phyloP scores from a whole-genome alignment of 2,329 filamentous ascomycete genomes.

The Phyllachora maydis region DNA sequence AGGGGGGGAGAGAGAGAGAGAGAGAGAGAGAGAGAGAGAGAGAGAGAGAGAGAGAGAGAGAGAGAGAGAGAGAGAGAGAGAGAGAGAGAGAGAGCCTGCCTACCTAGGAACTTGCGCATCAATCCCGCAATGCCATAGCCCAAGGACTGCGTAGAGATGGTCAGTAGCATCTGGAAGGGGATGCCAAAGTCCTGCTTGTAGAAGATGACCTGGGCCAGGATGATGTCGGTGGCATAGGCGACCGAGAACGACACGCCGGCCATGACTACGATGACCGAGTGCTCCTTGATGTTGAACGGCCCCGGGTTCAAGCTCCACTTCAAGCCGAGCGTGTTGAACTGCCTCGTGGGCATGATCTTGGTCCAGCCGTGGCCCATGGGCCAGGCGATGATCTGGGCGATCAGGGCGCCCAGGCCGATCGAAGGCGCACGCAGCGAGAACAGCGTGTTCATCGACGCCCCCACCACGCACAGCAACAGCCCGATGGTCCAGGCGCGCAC shows the following conservation, averaged over 20 bases:
- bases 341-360: constrained; percentile 24
- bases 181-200: constrained; percentile 52
- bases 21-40: too few relatives aligned
- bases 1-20: too few relatives aligned
- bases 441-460: constrained; percentile 40
- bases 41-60: too few relatives aligned
- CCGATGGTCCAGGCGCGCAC: constrained; percentile 45
- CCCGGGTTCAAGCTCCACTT: constrained; percentile 42
- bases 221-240: constrained; percentile 55
- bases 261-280: constrained; percentile 48
- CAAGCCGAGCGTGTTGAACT: constrained; percentile 29
- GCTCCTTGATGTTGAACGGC: constrained; percentile 52
- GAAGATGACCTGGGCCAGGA: constrained; percentile 50
- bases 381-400: constrained; percentile 44
- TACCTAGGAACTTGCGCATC: constrained; percentile 41
- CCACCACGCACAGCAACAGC: constrained; percentile 29
- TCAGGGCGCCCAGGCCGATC: constrained; percentile 36
- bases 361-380: constrained; percentile 42
- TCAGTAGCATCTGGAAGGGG: constrained; percentile 43
- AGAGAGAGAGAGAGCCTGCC: constrained; percentile 5
- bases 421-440: constrained; percentile 41
- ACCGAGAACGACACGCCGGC: constrained; percentile 50
- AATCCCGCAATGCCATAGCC: constrained; percentile 51
- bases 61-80: too few relatives aligned
- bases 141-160: constrained; percentile 46